Percentiles rank a stretch among this genome's conserved stretches.
Evolutionary conservation across 1,139 yeast species (phyloP).

Genomic region (Candida frijolesensis): DNA sequence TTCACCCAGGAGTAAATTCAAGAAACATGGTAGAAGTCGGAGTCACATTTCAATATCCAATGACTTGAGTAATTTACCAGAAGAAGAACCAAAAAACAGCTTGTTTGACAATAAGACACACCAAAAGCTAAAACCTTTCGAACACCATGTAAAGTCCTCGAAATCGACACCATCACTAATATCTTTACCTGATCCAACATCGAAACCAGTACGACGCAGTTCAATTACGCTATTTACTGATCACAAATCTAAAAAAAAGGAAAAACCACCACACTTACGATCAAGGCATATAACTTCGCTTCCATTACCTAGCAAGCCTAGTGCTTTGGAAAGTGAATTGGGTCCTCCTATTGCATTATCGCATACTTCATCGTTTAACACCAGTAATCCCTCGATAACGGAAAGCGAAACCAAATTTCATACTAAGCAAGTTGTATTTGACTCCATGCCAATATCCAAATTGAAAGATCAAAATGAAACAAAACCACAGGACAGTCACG

Average conservation of each 20-base stretch:
- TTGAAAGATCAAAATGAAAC: conserved; percentile 1
- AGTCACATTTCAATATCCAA: conserved; percentile 8
- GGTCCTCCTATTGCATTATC: conserved; percentile 18
- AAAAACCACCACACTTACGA: conserved; percentile 3
- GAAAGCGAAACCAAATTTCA: conserved; percentile 20
- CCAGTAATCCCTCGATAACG: conserved; percentile 16
- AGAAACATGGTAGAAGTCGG: conserved; percentile 10
- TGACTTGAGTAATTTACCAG: conserved; percentile 8
- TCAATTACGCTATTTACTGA: neutral
- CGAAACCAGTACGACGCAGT: conserved; percentile 1
- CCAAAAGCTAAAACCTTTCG: conserved; percentile 1
- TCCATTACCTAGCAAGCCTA: conserved; percentile 1
- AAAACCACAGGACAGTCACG: neutral
- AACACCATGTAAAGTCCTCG: conserved; percentile 3
- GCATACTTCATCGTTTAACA: conserved; percentile 5
- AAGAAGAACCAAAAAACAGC: conserved; percentile 4
- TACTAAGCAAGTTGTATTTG: conserved; percentile 22
- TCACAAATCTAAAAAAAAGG: neutral
- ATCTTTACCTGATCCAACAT: neutral
- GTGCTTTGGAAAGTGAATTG: conserved; percentile 5
- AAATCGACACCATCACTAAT: neutral
- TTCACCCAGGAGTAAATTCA: conserved; percentile 11
- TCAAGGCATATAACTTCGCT: conserved; percentile 4
- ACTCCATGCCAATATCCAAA: conserved; percentile 9
- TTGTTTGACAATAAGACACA: conserved; percentile 4